Evolutionary conservation across 2,329 filamentous ascomycete genomes (phyloP).

Genomic region (Colletotrichum sp.): DNA sequence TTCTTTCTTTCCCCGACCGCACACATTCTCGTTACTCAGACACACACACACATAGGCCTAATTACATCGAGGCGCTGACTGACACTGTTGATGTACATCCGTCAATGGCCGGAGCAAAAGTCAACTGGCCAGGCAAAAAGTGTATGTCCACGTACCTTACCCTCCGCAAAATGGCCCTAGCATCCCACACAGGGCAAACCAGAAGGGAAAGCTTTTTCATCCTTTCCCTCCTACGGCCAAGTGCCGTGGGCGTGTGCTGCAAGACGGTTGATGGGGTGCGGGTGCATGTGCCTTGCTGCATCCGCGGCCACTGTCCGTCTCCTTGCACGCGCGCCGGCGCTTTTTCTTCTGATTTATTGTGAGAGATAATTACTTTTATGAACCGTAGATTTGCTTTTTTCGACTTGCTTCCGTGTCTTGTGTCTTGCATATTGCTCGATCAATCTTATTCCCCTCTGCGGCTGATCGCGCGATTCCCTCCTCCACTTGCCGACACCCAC

Average conservation of each 20-base stretch:
- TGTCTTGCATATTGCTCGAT: background rate
- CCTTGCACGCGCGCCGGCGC: background rate
- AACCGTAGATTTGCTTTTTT: background rate
- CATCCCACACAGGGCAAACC: background rate
- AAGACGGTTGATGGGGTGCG: background rate
- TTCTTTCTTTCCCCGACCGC: background rate
- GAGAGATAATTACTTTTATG: background rate
- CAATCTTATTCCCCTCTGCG: background rate
- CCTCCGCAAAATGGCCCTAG: background rate
- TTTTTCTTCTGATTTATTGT: background rate
- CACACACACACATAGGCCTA: background rate
- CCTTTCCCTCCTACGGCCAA: background rate
- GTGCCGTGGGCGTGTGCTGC: background rate
- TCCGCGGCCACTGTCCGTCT: background rate
- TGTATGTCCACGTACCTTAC: background rate
- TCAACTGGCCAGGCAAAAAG: background rate
- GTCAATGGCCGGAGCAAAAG: background rate
- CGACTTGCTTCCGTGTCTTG: background rate
- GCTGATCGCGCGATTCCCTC: background rate
- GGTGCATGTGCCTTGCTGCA: background rate
- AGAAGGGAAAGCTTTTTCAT: background rate
- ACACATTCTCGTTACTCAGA: background rate
- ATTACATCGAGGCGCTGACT: background rate
- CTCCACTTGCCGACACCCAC: background rate
- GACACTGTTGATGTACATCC: background rate